Evolutionary conservation across 148 eudicot genomes (phyloP).

Genomic region (Polygonum aviculare): DNA sequence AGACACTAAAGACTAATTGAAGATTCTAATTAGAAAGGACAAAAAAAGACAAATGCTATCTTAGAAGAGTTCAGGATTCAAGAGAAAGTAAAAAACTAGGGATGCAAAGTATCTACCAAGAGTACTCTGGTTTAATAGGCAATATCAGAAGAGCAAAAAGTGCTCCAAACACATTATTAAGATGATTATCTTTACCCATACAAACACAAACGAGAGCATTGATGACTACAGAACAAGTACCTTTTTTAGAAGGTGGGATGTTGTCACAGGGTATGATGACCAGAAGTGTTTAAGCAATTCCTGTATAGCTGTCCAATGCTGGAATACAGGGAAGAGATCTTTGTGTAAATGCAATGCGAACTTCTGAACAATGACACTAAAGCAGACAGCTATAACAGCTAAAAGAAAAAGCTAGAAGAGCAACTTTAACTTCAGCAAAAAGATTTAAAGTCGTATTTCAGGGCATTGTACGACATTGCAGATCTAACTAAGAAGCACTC

Average conservation of each 20-base stretch:
- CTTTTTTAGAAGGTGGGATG: constrained; percentile 58
- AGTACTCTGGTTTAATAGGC: not conserved
- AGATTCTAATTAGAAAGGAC: not conserved
- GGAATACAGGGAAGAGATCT: constrained; percentile 25
- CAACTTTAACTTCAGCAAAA: not conserved
- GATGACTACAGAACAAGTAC: constrained; percentile 23
- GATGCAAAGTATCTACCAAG: not conserved
- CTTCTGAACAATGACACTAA: not conserved
- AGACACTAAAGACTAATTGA: not conserved
- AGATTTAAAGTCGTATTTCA: not conserved
- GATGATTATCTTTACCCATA: not conserved
- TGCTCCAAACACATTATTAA: not conserved
- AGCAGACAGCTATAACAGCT: not conserved
- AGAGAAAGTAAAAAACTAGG: not conserved
- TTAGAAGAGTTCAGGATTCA: not conserved
- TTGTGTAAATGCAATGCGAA: constrained; percentile 5
- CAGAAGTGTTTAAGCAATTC: constrained; percentile 94
- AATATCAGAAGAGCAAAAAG: not conserved
- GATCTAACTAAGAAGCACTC: constrained; percentile 23
- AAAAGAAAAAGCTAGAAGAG: not conserved
- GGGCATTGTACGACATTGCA: not conserved
- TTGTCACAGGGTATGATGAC: constrained; percentile 93
- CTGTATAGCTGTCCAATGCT: constrained; percentile 94
- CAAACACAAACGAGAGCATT: not conserved
- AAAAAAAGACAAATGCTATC: not conserved